A percentile compares a stretch with the other conserved stretches of the same genome.
These are phyloP conservation scores for Bipolaris zeicola DNA, from an alignment of 2,329 filamentous ascomycete genomes.

Conservation along the genomic window DNA sequence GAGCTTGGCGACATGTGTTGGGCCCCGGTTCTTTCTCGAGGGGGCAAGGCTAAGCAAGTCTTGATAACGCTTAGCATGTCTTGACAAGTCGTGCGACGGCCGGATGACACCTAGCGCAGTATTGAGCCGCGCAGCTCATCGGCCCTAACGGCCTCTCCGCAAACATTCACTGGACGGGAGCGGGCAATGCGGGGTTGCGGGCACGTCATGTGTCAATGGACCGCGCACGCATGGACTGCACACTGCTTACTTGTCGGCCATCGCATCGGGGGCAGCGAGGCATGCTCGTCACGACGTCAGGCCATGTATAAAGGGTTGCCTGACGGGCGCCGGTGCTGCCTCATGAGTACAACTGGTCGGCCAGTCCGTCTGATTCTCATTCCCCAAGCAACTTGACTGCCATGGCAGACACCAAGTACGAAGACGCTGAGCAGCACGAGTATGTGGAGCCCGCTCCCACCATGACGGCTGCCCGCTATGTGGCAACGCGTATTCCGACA, in stretches of 20 bases:
- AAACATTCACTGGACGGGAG: slow-evolving; percentile 6
- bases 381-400: not conserved
- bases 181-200: slow-evolving; percentile 15
- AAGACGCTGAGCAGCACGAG: slow-evolving; percentile 21
- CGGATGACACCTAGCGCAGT: not conserved
- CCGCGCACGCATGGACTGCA: not conserved
- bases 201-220: slow-evolving; percentile 19
- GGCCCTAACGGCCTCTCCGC: not conserved
- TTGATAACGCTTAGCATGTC: slow-evolving; percentile 12
- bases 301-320: slow-evolving; percentile 4
- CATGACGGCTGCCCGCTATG: slow-evolving; percentile 52
- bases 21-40: slow-evolving; percentile 2
- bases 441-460: slow-evolving; percentile 14
- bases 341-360: not conserved
- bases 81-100: slow-evolving; percentile 9
- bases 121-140: no score
- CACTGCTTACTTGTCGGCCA: slow-evolving; percentile 3
- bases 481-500: slow-evolving; percentile 59
- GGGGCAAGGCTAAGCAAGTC: slow-evolving; percentile 26
- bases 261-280: slow-evolving; percentile 1
- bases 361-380: not conserved
- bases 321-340: not conserved
- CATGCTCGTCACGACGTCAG: slow-evolving; percentile 3
- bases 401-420: slow-evolving; percentile 32
- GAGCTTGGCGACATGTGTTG: slow-evolving; percentile 20